A percentile compares a stretch with the other conserved stretches of the same genome.
These are phyloP conservation scores for Kalaharituber pfeilii DNA, from an alignment of 2,329 filamentous ascomycete genomes.

Conservation along the genomic window DNA sequence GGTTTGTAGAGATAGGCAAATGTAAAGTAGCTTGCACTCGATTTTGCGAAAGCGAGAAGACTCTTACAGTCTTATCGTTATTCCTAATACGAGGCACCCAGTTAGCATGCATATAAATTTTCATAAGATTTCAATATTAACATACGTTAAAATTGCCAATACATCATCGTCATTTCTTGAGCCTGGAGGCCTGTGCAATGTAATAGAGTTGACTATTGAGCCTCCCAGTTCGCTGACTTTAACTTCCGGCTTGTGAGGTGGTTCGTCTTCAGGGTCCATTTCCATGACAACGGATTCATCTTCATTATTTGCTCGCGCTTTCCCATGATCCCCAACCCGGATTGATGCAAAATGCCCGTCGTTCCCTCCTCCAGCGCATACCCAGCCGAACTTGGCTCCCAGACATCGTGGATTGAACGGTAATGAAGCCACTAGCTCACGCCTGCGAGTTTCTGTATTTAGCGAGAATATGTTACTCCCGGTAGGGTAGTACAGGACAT, in stretches of 20 bases:
- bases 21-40: constrained; percentile 51
- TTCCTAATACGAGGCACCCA: constrained; percentile 43
- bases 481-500: constrained; percentile 71
- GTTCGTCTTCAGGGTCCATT: constrained; percentile 15
- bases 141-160: constrained; percentile 35
- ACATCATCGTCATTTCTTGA: constrained; percentile 36
- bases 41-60: constrained; percentile 58
- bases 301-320: background rate
- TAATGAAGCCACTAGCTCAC: constrained; percentile 53
- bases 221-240: constrained; percentile 43
- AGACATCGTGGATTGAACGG: constrained; percentile 66
- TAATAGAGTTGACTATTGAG: constrained; percentile 50
- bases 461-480: constrained; percentile 57
- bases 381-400: constrained; percentile 69
- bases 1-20: constrained; percentile 77
- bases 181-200: constrained; percentile 39
- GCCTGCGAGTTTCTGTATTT: constrained; percentile 50
- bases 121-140: background rate
- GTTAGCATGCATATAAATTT: constrained; percentile 24
- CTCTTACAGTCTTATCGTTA: constrained; percentile 74
- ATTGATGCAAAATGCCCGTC: constrained; percentile 75
- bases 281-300: background rate
- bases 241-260: constrained; percentile 28
- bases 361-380: constrained; percentile 72
- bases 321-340: constrained; percentile 31